Evolutionary conservation across 1,284 basidiomycete species (phyloP).

Genomic region (Schizophyllum commune): DNA sequence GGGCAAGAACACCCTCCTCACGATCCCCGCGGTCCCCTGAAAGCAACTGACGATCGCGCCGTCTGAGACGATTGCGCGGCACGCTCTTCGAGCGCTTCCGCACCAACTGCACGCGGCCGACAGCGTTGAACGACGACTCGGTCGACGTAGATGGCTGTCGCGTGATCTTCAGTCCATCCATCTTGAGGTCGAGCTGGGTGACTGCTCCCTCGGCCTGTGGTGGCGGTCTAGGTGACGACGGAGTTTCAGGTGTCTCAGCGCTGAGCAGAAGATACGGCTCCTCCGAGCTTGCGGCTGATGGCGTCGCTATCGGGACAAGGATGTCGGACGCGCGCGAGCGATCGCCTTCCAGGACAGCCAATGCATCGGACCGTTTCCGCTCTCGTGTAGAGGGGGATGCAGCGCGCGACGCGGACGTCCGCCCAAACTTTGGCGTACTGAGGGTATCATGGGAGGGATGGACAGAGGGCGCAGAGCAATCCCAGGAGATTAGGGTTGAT

Average conservation of each 20-base stretch:
- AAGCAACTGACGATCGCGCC: background rate
- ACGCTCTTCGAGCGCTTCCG: background rate
- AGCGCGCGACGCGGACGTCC: background rate
- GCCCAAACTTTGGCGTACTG: background rate
- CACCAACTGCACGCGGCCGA: background rate
- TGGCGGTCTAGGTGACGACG: too few relatives aligned
- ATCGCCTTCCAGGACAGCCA: background rate
- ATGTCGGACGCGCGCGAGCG: background rate
- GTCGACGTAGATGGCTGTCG: background rate
- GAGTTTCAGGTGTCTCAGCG: background rate
- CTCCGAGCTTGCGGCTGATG: background rate
- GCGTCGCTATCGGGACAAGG: background rate
- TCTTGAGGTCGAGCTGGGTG: background rate
- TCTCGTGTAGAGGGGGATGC: background rate
- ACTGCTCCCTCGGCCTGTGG: background rate
- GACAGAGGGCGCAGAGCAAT: background rate
- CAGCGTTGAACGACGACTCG: background rate
- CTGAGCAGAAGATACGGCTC: background rate
- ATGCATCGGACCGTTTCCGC: background rate
- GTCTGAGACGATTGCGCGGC: background rate
- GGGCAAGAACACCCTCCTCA: background rate
- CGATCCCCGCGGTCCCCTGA: background rate
- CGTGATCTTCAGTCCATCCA: background rate
- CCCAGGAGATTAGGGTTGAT: background rate
- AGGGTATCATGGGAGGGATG: background rate